Conservation (phyloP, 192 early-diverging fungal genomes). For the Gaertneriomyces sp. region DNA sequence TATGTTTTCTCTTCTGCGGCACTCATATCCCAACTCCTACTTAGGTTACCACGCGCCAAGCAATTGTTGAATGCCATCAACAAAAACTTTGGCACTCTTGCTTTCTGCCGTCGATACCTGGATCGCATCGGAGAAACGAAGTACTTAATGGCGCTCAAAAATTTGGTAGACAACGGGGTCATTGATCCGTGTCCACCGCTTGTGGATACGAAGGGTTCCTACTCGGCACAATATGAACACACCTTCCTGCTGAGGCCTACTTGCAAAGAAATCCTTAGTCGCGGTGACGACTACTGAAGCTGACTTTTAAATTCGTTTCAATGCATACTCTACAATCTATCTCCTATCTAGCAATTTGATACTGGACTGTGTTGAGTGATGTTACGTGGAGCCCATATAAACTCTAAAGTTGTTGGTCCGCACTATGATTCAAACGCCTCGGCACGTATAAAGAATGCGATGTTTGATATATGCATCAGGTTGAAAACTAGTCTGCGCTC, state of each 20-base stretch:
- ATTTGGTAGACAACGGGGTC: constrained; percentile 77
- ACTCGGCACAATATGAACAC: constrained; percentile 97
- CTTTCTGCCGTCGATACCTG: constrained; percentile 93
- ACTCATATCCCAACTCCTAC: neutral
- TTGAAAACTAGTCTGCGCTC: too few species aligned
- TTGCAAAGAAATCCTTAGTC: constrained; percentile 76
- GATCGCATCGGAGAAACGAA: constrained; percentile 91
- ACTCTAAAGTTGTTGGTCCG: too few species aligned
- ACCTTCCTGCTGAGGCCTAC: constrained; percentile 87
- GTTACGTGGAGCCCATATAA: too few species aligned
- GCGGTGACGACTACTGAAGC: constrained; percentile 67
- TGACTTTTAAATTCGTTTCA: neutral
- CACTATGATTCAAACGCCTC: too few species aligned
- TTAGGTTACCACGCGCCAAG: constrained; percentile 69
- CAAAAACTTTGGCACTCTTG: constrained; percentile 88
- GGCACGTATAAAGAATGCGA: too few species aligned
- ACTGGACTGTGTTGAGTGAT: neutral
- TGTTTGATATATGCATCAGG: too few species aligned
- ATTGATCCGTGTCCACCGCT: constrained; percentile 88
- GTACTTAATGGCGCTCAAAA: constrained; percentile 80
- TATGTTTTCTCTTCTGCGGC: too few species aligned
- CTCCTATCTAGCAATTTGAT: neutral
- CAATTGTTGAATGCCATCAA: constrained; percentile 74
- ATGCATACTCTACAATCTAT: neutral
- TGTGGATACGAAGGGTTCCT: constrained; percentile 76